Base-by-base conservation (phyloP, 257 asterid species). In the Solanum lycopersicoides region DNA sequence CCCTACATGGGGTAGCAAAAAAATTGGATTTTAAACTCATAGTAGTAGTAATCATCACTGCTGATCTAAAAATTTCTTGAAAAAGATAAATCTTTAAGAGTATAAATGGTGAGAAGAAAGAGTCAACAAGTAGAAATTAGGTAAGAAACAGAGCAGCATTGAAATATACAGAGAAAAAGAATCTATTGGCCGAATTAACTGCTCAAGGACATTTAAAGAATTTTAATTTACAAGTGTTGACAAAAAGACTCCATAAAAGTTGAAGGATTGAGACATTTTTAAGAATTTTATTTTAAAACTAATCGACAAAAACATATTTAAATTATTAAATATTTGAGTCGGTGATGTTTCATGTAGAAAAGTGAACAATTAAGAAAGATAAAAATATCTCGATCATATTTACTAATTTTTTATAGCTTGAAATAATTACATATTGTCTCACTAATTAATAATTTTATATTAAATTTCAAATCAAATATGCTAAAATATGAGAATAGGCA, bases 1-100 rank as follows among this genome's bases (percentile, higher is more conserved):
- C 60, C 4, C 87, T 75, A 7, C 84, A 86, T 11, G 90, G 89
- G 82, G 68, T 86, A 2, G 89, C 79, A 25, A 90, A 85, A 47
- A 89, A 68, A 83, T 83, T 89, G 66, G 90, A 86, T 77, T 85
- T 90, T 73, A 91, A 83, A 89, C 39, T 89, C 91, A 91, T 89
- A 86, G 69, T 89, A 89, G 73, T 89, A 47, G 73, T 82, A 25
- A 69, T 53, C 34, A 45, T 15, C 79, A 7, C 45, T 30, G 4
- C 10, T 32, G 47, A 80, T 80, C 68, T 80, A 80, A 34, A 16
- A 9, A 0, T 44, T 77, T 44, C 37, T 42, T n/a, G 37, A 32
- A 3, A 3, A 71, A 34, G n/a, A 71, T 39, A 7, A 42, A n/a
- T 42, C n/a, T 7, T 42, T 7, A 7, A 44, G 68, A 20, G 30